Percentiles rank a stretch among this genome's conserved stretches.
These are phyloP conservation scores for Pinus albicaulis DNA, from an alignment of 75 land plant species.

Conservation along the genomic window DNA sequence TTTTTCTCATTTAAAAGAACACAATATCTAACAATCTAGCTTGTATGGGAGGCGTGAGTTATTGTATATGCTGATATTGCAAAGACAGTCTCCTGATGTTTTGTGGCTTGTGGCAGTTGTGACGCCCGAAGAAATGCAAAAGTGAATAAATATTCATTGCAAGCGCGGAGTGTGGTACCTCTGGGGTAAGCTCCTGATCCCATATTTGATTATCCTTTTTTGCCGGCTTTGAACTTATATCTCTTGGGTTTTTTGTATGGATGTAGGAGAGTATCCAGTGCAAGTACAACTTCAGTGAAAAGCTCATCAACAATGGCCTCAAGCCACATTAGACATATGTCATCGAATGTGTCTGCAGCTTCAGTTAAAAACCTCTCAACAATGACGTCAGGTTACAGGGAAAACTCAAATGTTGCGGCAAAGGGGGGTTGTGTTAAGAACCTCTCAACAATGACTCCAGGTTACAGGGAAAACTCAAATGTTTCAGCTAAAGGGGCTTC, in stretches of 20 bases:
- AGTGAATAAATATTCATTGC: not conserved
- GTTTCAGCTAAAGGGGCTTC: not conserved
- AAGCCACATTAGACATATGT: not conserved
- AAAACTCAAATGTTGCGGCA: not conserved
- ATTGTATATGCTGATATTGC: not conserved
- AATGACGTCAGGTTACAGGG: not conserved
- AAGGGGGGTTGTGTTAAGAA: not conserved
- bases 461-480: constrained; percentile 5
- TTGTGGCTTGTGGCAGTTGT: constrained; percentile 1
- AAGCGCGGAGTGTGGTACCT: not conserved
- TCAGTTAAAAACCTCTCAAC: not conserved
- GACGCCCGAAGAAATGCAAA: not conserved
- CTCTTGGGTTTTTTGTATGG: not conserved
- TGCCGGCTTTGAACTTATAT: not conserved
- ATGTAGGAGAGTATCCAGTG: constrained; percentile 7
- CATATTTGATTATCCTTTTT: not conserved
- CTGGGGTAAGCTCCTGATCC: not conserved
- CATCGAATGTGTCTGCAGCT: not conserved
- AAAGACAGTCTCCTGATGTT: not conserved
- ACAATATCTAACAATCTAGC: not conserved
- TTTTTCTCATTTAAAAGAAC: too few species aligned
- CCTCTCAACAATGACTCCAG: not conserved
- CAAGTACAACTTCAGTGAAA: not conserved
- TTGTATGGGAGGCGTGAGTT: not conserved
- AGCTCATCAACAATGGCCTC: constrained; percentile 3